Evolutionary conservation across 495 filamentous ascomycete genomes (phyloP).

Genomic region (Xylaria curta): DNA sequence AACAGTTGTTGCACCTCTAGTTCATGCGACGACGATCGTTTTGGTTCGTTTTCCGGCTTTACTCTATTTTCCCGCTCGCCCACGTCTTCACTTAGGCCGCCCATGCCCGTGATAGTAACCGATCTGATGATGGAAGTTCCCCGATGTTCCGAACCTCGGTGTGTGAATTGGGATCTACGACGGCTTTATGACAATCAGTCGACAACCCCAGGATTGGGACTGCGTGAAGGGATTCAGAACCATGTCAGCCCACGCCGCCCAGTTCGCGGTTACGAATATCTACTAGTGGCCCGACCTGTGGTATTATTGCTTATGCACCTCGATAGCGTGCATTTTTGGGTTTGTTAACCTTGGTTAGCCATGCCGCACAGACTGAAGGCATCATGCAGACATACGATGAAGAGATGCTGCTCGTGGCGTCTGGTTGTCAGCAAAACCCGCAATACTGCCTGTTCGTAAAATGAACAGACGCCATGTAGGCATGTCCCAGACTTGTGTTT

Average conservation of each 20-base stretch:
- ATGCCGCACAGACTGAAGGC: conserved; percentile 8
- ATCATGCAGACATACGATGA: not conserved
- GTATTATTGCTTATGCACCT: conserved; percentile 5
- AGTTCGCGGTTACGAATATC: not conserved
- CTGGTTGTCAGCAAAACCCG: not conserved
- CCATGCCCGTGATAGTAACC: not conserved
- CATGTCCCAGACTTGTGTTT: not conserved
- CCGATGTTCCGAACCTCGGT: conserved; percentile 14
- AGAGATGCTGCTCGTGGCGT: not conserved
- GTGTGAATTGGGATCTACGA: not conserved
- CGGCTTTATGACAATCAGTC: not conserved
- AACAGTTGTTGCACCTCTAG: conserved; percentile 19
- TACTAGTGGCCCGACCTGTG: not conserved
- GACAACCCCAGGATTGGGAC: conserved; percentile 14
- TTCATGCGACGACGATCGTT: conserved; percentile 28
- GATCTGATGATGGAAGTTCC: conserved; percentile 6
- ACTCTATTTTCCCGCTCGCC: conserved; percentile 16
- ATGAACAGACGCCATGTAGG: conserved; percentile 1
- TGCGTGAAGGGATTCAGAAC: conserved; percentile 8
- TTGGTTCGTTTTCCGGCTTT: conserved; percentile 24
- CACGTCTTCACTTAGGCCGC: not conserved
- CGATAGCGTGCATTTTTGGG: conserved; percentile 2
- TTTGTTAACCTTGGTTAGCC: not conserved
- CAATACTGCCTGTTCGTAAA: not conserved
- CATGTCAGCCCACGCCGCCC: not conserved